Evolutionary conservation across 345 rosid species (phyloP).

Genomic region (Mercurialis annua): DNA sequence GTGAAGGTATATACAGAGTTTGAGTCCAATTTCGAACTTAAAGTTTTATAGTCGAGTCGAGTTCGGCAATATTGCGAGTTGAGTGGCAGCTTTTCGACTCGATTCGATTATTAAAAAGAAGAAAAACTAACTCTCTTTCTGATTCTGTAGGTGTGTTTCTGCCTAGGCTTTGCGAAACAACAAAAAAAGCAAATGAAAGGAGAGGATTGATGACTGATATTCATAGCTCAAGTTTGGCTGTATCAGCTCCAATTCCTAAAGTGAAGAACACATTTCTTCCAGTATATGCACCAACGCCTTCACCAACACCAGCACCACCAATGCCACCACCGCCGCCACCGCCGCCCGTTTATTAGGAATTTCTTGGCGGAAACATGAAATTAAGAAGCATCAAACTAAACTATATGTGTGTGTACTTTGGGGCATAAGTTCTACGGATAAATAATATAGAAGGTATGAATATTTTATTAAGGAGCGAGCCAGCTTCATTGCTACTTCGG

Average conservation of each 20-base stretch:
- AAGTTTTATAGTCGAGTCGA: too few relatives aligned
- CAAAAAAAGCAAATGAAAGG: slow-evolving; percentile 38
- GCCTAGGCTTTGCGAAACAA: slow-evolving; percentile 67
- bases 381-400: background rate
- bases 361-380: background rate
- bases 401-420: too few relatives aligned
- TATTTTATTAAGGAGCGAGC: slow-evolving; percentile 7
- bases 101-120: too few relatives aligned
- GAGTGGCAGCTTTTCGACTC: too few relatives aligned
- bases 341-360: slow-evolving; percentile 5
- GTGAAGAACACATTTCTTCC: slow-evolving; percentile 14
- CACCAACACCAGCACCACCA: slow-evolving; percentile 32
- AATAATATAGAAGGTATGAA: background rate
- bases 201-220: slow-evolving; percentile 60
- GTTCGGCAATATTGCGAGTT: too few relatives aligned
- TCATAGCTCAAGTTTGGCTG: slow-evolving; percentile 54
- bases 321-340: too few relatives aligned
- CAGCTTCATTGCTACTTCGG: background rate
- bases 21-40: too few relatives aligned
- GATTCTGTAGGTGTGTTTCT: slow-evolving; percentile 57
- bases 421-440: too few relatives aligned
- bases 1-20: slow-evolving; percentile 55
- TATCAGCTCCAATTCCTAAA: slow-evolving; percentile 40
- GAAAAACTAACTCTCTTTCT: too few relatives aligned
- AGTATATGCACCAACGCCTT: slow-evolving; percentile 24